Evolutionary conservation across 148 eudicot species (phyloP), one percentile per base, ranked within the genome.

Genomic region (Salicornia ramosissima): DNA sequence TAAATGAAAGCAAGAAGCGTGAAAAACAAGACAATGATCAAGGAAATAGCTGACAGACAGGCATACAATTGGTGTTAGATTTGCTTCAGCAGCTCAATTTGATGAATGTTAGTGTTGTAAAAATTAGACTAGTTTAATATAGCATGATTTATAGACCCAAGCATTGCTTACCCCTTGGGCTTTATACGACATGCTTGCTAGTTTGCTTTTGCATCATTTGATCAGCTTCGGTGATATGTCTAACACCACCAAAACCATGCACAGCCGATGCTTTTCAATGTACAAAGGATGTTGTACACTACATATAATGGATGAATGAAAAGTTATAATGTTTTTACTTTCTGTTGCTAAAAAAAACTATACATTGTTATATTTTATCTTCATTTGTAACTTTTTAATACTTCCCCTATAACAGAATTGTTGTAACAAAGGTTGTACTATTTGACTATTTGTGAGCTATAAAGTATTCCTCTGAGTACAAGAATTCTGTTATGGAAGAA

Each of bases 111-210:
- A n/a, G 19, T 11, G 19, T 18, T 25, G 10, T 6, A 51, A 53
- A 57, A 24, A 70, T 73, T 47, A 50, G 30, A 22, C 15, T 31
- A 52, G 55, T 4, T 34, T 29, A 75, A 74, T 83, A 71, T 87
- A 53, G 85, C 88, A 80, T 83, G 86, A 86, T 80, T 67, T 39
- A 69, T 88, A 88, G 86, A 88, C 86, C 91, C 78, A 82, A 82
- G 80, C 51, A 65, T 67, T 70, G 72, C 82, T 84, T 68, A 85
- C 64, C 64, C 77, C 78, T 70, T 78, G 74, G 78, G 86, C 75
- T 85, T 88, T 70, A 91, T 88, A 86, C 68, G 71, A 80, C 88
- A 87, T 66, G 83, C 84, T 69, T 66, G 83, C 84, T 69, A 78
- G 34, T 63, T 74, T 88, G 29, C 59, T 88, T 80, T 84, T 69